A percentile compares a stretch with the other conserved stretches of the same genome.
Conservation (phyloP, 352 stramenopile species). For the Elongisporangium senticosum region DNA sequence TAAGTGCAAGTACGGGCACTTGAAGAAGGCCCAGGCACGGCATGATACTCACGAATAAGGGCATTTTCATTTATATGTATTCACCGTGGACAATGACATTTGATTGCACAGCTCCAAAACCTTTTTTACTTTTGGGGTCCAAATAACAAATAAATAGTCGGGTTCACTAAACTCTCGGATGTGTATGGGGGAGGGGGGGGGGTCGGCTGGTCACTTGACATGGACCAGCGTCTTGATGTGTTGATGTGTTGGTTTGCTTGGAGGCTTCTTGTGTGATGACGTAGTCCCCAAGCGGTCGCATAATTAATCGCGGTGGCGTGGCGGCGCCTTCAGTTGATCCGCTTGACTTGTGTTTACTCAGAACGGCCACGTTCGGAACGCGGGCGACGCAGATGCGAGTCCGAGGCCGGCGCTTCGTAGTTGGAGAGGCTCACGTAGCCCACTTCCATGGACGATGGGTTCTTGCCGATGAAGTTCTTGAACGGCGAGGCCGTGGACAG, state of each 20-base stretch:
- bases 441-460: constrained; percentile 52
- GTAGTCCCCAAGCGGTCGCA: neutral
- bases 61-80: neutral
- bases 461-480: constrained; percentile 63
- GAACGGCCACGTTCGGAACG: neutral
- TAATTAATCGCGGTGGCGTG: neutral
- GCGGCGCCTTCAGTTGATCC: neutral
- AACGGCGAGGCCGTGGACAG: constrained; percentile 38
- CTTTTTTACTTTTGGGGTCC: neutral
- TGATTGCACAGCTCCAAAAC: neutral
- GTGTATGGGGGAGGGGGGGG: neutral
- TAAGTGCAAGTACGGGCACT: neutral
- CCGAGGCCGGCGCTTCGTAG: constrained; percentile 54
- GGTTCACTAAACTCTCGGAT: neutral
- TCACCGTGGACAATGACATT: neutral
- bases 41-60: no score
- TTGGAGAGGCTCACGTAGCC: constrained; percentile 68
- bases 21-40: no score
- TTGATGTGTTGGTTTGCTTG: neutral
- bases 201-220: neutral
- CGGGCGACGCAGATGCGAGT: constrained; percentile 18
- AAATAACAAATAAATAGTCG: neutral
- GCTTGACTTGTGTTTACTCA: neutral
- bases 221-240: neutral
- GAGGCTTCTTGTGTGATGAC: neutral